phyloP scores from a whole-genome alignment of 2,329 filamentous ascomycete species.

The Ophiostoma piceae region DNA sequence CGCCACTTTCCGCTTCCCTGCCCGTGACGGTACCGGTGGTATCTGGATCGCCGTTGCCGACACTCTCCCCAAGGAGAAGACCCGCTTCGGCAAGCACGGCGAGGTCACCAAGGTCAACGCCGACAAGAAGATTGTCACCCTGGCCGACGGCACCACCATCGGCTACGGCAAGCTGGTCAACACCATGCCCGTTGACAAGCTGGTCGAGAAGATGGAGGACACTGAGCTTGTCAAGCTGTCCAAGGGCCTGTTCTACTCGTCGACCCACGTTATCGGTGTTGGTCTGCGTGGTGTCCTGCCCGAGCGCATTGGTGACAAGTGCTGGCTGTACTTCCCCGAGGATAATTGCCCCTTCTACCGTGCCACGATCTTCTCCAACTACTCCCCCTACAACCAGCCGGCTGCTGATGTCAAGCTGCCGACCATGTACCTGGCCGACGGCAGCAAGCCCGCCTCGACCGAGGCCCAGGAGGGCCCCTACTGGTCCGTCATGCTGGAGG shows the following conservation, averaged over 20 bases:
- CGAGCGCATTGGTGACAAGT: constrained; percentile 97
- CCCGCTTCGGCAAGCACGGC: constrained; percentile 78
- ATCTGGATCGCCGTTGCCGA: constrained; percentile 98
- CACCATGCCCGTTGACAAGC: constrained; percentile 91
- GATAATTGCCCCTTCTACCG: constrained; percentile 99
- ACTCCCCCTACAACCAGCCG: constrained; percentile 97
- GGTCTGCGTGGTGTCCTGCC: constrained; percentile 87
- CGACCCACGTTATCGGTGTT: constrained; percentile 94
- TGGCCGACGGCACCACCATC: constrained; percentile 81
- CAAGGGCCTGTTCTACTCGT: constrained; percentile 94
- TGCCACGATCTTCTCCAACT: constrained; percentile 99
- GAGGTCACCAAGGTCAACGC: constrained; percentile 83
- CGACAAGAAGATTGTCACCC: constrained; percentile 71
- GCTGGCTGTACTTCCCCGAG: constrained; percentile 99
- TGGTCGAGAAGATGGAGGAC: constrained; percentile 83
- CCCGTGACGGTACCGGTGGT: constrained; percentile 88
- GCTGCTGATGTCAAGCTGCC: constrained; percentile 74
- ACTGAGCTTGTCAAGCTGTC: constrained; percentile 74
- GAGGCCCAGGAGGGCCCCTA: constrained; percentile 84
- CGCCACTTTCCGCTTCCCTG: constrained; percentile 96
- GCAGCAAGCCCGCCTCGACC: constrained; percentile 68
- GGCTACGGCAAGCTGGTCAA: constrained; percentile 88
- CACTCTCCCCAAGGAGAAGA: constrained; percentile 88
- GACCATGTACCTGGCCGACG: constrained; percentile 79
- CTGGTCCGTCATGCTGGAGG: constrained; percentile 99